Evolutionary conservation across 2,329 filamentous ascomycete genomes (phyloP), one percentile per base, ranked within the genome.

Genomic region (Chaetomiaceae sp.): DNA sequence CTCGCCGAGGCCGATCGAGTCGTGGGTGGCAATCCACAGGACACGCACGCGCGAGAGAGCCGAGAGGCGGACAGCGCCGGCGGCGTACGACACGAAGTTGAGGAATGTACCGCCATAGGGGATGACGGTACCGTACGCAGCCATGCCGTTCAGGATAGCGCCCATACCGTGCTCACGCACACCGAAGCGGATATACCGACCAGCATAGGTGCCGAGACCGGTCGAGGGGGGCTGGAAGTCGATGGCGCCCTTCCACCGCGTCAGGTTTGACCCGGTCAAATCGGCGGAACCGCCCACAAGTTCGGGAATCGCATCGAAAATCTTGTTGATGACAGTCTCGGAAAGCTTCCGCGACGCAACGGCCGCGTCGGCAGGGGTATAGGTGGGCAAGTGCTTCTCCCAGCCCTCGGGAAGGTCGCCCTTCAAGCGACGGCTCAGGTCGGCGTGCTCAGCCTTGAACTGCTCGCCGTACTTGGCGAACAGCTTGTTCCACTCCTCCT

Each of bases 21-120:
- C 92, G 82, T 97, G 92, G 64, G 92, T 97, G 67, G 94, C 92
- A 65, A 97, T 82, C 86, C 94, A 95, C 79, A 99, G 91, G 70
- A 84, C 80, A 66, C 92, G 92, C 71, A 91, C 81, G 73, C 89
- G 91, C 42, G 91, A 95, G 64, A 99, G 83, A 36, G 94, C 85
- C 33, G 91, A 96, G 57, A 99, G 85, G 75, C 94, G 92, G 70
- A 97, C 87, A 66, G 94, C 86, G 75, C 94, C 94, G 62, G 94
- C 90, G 64, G 89, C 92, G 73, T 99, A 99, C 23, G 92, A 97
- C 64, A 97, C 90, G 74, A 99, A 99, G 87, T 97, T 99, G 65
- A 99, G 81, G 86, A 99, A 99, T 67, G 94, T 97, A 75, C 94
- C 94, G 62, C 85, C 85, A 64, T 91, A 95, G 64, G 94, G 94